Conservation (phyloP, 2,329 filamentous ascomycete species). For the Sporothrix curviconia region DNA sequence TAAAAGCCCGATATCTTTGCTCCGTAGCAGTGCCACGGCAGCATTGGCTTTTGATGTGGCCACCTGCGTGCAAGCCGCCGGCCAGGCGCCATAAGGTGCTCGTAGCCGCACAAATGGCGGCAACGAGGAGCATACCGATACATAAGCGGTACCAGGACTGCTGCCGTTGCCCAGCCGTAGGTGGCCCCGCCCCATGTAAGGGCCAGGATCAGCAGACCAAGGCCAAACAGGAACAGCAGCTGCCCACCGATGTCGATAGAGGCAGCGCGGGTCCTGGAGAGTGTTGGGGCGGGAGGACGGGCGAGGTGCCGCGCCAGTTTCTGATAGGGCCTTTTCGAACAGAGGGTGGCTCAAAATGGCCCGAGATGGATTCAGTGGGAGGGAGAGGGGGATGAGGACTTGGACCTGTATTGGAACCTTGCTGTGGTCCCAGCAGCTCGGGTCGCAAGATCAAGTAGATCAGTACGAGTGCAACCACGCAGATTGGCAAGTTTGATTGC, state of each 20-base stretch:
- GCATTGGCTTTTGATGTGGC: slow-evolving; percentile 48
- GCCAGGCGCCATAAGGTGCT: slow-evolving; percentile 48
- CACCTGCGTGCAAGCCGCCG: slow-evolving; percentile 40
- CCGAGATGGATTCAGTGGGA: background rate
- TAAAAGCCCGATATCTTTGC: slow-evolving; percentile 55
- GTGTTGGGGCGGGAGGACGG: background rate
- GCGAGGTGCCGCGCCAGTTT: too few species aligned
- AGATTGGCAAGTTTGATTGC: slow-evolving; percentile 37
- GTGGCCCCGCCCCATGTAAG: slow-evolving; percentile 50
- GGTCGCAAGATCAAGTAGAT: slow-evolving; percentile 51
- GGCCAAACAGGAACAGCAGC: slow-evolving; percentile 47
- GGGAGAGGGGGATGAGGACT: too few species aligned
- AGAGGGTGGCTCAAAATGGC: background rate
- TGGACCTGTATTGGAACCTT: background rate
- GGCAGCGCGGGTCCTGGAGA: slow-evolving; percentile 16
- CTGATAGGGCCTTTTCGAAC: background rate
- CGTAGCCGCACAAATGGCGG: slow-evolving; percentile 42
- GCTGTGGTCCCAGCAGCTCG: slow-evolving; percentile 49
- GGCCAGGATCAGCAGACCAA: slow-evolving; percentile 48
- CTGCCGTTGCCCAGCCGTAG: slow-evolving; percentile 44
- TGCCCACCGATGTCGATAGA: slow-evolving; percentile 53
- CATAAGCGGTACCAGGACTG: slow-evolving; percentile 45
- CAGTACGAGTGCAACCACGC: slow-evolving; percentile 43
- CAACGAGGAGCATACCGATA: slow-evolving; percentile 36
- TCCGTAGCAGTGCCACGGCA: slow-evolving; percentile 53